Percentiles rank a stretch among this genome's conserved stretches.
Evolutionary conservation across 768 basidiomycete genomes (phyloP).

Genomic region (Termitomyces sp.): DNA sequence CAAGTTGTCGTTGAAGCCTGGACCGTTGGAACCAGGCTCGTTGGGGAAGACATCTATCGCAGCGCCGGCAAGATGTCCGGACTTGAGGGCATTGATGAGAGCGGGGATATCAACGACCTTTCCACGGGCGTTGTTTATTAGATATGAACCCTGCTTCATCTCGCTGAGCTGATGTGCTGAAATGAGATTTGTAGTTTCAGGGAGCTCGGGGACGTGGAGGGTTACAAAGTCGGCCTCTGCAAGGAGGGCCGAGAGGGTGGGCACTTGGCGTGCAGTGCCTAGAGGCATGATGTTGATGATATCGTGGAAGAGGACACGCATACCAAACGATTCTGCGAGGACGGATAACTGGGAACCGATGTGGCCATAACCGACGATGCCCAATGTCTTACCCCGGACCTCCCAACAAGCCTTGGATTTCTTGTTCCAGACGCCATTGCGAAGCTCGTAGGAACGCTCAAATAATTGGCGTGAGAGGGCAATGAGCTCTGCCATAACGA

Average conservation of each 20-base stretch:
- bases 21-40: conserved; percentile 90
- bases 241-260: conserved; percentile 70
- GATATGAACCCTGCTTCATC: conserved; percentile 94
- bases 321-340: conserved; percentile 92
- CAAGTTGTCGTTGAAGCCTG: conserved; percentile 82
- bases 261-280: conserved; percentile 88
- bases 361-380: conserved; percentile 98
- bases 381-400: conserved; percentile 93
- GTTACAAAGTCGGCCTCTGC: conserved; percentile 87
- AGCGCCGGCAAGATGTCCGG: conserved; percentile 85
- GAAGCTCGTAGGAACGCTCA: conserved; percentile 85
- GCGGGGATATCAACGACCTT: conserved; percentile 94
- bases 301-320: conserved; percentile 94
- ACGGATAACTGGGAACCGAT: conserved; percentile 97
- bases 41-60: conserved; percentile 91
- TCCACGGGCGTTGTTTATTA: conserved; percentile 98
- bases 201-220: conserved; percentile 93
- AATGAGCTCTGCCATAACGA: conserved; percentile 92
- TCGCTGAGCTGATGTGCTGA: conserved; percentile 63
- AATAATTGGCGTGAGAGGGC: conserved; percentile 91
- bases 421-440: conserved; percentile 94
- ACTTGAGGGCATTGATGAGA: conserved; percentile 71
- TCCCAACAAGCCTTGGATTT: conserved; percentile 99
- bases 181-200: conserved; percentile 96
- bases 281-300: conserved; percentile 97